A percentile compares a stretch with the other conserved stretches of the same genome.
phyloP scores from a whole-genome alignment of 495 filamentous ascomycete genomes.

The Viridothelium virens region DNA sequence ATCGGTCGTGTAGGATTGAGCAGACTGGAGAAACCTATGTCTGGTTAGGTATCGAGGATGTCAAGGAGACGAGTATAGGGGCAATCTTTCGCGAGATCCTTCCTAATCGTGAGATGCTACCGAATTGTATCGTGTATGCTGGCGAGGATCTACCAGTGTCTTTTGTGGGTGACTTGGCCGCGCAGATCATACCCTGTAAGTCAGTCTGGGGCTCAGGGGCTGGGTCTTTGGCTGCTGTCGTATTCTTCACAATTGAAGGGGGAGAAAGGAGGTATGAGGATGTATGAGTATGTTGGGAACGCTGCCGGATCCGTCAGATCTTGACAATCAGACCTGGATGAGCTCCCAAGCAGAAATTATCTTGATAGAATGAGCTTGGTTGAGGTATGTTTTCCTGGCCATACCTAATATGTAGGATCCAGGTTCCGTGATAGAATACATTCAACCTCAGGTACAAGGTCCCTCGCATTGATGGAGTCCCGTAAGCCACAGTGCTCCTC shows the following conservation, averaged over 20 bases:
- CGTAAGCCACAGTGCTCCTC: no score
- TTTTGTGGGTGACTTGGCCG: neutral
- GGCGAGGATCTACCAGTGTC: neutral
- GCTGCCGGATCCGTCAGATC: neutral
- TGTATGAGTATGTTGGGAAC: neutral
- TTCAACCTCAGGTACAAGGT: no score
- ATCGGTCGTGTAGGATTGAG: neutral
- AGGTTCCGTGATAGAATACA: no score
- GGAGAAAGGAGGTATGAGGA: neutral
- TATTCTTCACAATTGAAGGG: neutral
- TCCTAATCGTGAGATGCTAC: neutral
- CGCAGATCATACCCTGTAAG: conserved; percentile 1
- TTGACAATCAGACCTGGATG: neutral
- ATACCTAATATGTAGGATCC: no score
- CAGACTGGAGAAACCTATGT: neutral
- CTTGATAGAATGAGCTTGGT: no score
- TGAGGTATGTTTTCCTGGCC: no score
- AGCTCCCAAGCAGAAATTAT: no score
- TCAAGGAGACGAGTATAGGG: conserved; percentile 1
- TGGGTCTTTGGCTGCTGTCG: neutral
- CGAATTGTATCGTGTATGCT: neutral
- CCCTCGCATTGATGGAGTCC: no score
- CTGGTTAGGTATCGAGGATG: conserved; percentile 2
- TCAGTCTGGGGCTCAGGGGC: neutral
- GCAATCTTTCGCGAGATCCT: neutral